Evolutionary conservation across 768 basidiomycete species (phyloP), one percentile per base, ranked within the genome.

Genomic region (Heimioporus sp.): DNA sequence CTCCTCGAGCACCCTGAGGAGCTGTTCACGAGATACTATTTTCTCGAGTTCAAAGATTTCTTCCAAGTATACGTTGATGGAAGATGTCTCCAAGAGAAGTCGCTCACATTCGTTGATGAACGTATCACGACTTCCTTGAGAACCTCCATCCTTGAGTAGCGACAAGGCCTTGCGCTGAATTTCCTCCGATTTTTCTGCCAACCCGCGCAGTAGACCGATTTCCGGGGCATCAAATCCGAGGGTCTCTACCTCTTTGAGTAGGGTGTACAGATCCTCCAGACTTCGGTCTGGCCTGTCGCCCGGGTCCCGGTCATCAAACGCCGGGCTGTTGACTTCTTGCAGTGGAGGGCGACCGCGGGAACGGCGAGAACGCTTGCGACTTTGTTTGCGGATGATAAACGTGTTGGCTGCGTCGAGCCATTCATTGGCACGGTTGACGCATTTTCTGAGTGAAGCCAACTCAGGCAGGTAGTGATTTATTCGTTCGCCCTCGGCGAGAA

Each of bases 401-500:
- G 80, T 76, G 57, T 90, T 90, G 31, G 90, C 89, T 10, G 82
- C 77, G 52, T 92, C 91, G n/a, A 93, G 76, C 93, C 93, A 95
- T 61, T 88, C 87, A 56, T 85, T 91, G 17, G 89, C 93, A 55
- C 82, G 78, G 40, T 67, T 80, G 47, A 98, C 90, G 62, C 90
- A 90, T 68, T 83, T 89, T 41, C 86, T 80, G 35, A 98, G 79
- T 43, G 80, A 72, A 28, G 73, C 68, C 49, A 94, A 76, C 67
- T 95, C 91, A 2, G 83, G 77, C 13, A 95, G 78, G 31, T 78
- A 76, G 63, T 83, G 82, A 51, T 80, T 86, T 68, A 95, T 90
- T 49, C 87, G 88, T 58, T 97, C 92, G 13, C 89, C 95, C 67
- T 97, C 95, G 0, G 87, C 81, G 21, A 93, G 77, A n/a, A 94